These are phyloP conservation scores for Fusarium poae DNA, from an alignment of 2,329 filamentous ascomycete species.

Conservation along the genomic window DNA sequence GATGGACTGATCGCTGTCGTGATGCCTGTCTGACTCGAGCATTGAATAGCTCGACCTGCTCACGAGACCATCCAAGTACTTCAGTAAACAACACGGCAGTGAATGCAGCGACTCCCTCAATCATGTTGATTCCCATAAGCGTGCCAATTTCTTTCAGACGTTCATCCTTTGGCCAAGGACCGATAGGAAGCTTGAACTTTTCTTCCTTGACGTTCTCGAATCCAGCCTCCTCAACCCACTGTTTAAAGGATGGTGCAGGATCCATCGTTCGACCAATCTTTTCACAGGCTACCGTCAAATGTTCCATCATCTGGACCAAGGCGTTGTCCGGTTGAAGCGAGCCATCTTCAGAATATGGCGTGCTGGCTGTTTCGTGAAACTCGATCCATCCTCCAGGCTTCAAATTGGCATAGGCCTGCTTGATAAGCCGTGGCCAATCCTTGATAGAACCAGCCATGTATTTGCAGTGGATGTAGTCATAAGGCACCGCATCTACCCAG, in stretches of 20 bases:
- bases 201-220: slow-evolving; percentile 54
- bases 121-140: slow-evolving; percentile 55
- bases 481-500: slow-evolving; percentile 57
- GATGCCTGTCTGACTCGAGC: slow-evolving; percentile 41
- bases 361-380: slow-evolving; percentile 58
- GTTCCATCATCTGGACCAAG: slow-evolving; percentile 49
- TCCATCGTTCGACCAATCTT: slow-evolving; percentile 50
- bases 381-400: slow-evolving; percentile 64
- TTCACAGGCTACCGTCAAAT: slow-evolving; percentile 45
- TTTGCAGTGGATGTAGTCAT: slow-evolving; percentile 55
- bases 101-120: slow-evolving; percentile 56
- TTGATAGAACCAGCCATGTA: slow-evolving; percentile 54
- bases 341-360: slow-evolving; percentile 56
- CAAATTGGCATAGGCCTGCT: slow-evolving; percentile 53
- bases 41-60: slow-evolving; percentile 60
- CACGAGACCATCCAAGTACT: slow-evolving; percentile 55
- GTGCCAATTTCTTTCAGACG: slow-evolving; percentile 47
- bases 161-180: slow-evolving; percentile 55
- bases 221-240: slow-evolving; percentile 53
- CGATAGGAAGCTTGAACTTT: slow-evolving; percentile 54
- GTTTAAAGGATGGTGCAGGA: slow-evolving; percentile 47
- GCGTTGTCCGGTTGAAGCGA: slow-evolving; percentile 55
- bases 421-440: slow-evolving; percentile 48
- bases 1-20: slow-evolving; percentile 48
- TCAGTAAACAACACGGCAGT: slow-evolving; percentile 56